Evolutionary conservation across 2,329 filamentous ascomycete species (phyloP), one percentile per base, ranked within the genome.

Genomic region (Dactylellina parvicollis): DNA sequence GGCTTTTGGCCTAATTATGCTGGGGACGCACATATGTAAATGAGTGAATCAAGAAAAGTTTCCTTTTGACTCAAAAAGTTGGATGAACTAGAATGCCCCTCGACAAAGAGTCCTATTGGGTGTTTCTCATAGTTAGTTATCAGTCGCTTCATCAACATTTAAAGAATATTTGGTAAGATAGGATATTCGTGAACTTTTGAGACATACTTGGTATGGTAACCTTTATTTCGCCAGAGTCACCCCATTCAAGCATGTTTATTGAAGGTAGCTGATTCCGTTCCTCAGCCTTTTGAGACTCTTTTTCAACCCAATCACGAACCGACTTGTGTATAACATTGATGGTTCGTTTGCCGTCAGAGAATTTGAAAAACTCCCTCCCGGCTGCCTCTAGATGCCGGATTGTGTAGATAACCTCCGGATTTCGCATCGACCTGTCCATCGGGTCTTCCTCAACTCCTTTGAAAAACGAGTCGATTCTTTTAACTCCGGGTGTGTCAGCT

Each of bases 241-340:
- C 46, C 30, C 57, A 57, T 32, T 42, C 16, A 7, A 71, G 30
- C 4, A 71, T 52, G 18, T 62, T 49, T 0, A 40, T 26, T 2
- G 57, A 20, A 14, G 56, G 40, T 5, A 57, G 10, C 5, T 30
- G 22, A 14, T 28, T 38, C 8, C 49, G 42, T 26, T 62, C 20
- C 28, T 62, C 56, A 7, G 66, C 56, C n/a, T 62, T 71, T 18
- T 32, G 9, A 7, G 65, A 40, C 18, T 71, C 66, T 16, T 49
- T 50, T n/a, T 71, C 66, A 4, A 71, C 49, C 66, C 66, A 71
- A 30, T 71, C 66, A 26, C 57, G 38, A 44, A 71, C 66, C 4
- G 66, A 71, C 24, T 71, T 71, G 24, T 62, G 56, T 7, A 71
- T 57, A n/a, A 62, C 49, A 49, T 50, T 40, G 32, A 71, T 62